Evolutionary conservation across 2,329 filamentous ascomycete species (phyloP), one percentile per base, ranked within the genome.

Genomic region (Hypoxylon sp.): DNA sequence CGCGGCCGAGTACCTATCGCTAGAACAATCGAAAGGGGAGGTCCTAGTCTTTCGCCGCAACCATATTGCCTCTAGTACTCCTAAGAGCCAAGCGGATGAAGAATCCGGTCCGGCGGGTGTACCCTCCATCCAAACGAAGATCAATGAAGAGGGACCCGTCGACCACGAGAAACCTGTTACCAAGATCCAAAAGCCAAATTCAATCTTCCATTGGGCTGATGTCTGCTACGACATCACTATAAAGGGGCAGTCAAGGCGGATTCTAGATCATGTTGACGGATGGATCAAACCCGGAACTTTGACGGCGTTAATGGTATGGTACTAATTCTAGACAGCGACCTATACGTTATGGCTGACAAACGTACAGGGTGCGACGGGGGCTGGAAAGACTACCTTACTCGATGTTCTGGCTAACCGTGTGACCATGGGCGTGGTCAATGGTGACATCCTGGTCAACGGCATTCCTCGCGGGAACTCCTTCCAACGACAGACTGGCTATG

Each of bases 231-330:
- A 84, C 13, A 80, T 84, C 58, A 81, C 87, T 61, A 89, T 95
- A 71, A 94, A 94, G 72, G 78, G 78, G 1, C 82, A 90, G 57
- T 73, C 78, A 1, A 82, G 90, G n/a, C 80, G 87, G 12, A 68
- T 96, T 53, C 72, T 96, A 42, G 86, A 96, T 60, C 76, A 91
- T 47, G 88, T 96, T 1, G 84, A 89, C 60, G 91, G 91, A 4
- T 96, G 90, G 89, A 90, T 96, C 48, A 92, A 92, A 69, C 91
- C 91, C 0, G 91, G 91, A 20, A 95, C 89, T 1, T 73, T 95
- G 23, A 96, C 91, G 2, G 91, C 90, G 1, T 76, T 95, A 1
- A 89, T 89, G 86, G 83, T 78, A n/a, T 54, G 42, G 13, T 15
- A 4, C 4, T 17, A 12, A 17, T 20, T 29, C 2, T 11, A 4